A percentile compares a stretch with the other conserved stretches of the same genome.
Evolutionary conservation across 2,329 filamentous ascomycete genomes (phyloP).

Genomic region (Pseudofabraea citricarpa): DNA sequence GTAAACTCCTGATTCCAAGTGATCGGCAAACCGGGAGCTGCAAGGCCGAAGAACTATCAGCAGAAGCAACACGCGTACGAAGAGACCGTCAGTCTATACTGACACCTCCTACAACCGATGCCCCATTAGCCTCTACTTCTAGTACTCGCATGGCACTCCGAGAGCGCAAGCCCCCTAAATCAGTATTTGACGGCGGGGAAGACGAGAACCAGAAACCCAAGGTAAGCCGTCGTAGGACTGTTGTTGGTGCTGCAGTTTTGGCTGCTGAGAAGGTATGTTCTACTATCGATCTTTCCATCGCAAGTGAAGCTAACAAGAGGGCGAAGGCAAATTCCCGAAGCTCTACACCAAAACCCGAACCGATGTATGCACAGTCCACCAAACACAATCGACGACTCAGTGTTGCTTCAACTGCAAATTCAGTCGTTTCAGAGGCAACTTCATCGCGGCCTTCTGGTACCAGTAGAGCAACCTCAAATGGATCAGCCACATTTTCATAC

Average conservation of each 20-base stretch:
- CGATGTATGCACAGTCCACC: constrained; percentile 18
- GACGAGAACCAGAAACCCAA: constrained; percentile 37
- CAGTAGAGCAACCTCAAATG: constrained; percentile 25
- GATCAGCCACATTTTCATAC: constrained; percentile 8
- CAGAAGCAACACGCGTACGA: constrained; percentile 57
- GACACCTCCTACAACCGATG: constrained; percentile 29
- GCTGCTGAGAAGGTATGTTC: constrained; percentile 37
- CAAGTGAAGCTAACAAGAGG: constrained; percentile 5
- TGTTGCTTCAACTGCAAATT: constrained; percentile 35
- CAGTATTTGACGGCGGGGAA: constrained; percentile 46
- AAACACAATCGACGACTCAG: constrained; percentile 35
- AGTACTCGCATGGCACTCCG: constrained; percentile 67
- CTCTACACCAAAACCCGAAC: constrained; percentile 24
- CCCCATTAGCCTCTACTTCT: constrained; percentile 27
- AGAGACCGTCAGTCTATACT: constrained; percentile 59
- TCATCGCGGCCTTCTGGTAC: constrained; percentile 12
- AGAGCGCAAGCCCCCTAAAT: constrained; percentile 58
- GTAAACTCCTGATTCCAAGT: constrained; percentile 73
- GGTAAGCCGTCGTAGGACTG: constrained; percentile 54
- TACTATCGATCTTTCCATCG: neutral
- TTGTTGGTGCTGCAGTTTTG: constrained; percentile 46
- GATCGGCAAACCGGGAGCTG: constrained; percentile 72
- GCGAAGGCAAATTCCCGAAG: constrained; percentile 18
- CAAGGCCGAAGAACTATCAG: constrained; percentile 72
- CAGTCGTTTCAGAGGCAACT: constrained; percentile 18